Conservation (phyloP, 306 rosid species). For the Vigna radiata region DNA sequence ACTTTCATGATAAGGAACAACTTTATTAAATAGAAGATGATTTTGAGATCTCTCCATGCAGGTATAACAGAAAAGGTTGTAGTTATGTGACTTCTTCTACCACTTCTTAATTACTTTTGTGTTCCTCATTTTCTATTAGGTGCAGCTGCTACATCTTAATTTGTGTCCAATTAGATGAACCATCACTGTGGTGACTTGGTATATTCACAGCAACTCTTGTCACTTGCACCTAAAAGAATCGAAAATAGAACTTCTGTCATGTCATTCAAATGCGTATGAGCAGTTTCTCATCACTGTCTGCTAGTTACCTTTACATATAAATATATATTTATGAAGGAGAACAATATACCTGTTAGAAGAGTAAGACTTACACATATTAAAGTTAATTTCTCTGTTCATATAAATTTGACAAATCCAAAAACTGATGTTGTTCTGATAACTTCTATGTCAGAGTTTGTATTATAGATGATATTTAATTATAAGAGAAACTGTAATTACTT, state of each 20-base stretch:
- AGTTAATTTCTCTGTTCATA: not conserved
- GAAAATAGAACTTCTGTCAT: slow-evolving; percentile 26
- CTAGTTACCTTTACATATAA: not conserved
- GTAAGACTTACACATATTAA: not conserved
- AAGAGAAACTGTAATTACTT: not conserved
- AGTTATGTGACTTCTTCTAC: slow-evolving; percentile 47
- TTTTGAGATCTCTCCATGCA: slow-evolving; percentile 75
- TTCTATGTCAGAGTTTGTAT: too few relatives aligned
- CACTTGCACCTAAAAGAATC: slow-evolving; percentile 54
- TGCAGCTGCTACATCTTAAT: slow-evolving; percentile 71
- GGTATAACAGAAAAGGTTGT: slow-evolving; percentile 47
- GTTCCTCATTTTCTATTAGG: slow-evolving; percentile 39
- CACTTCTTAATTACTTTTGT: slow-evolving; percentile 18
- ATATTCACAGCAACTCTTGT: slow-evolving; percentile 49
- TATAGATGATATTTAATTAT: not conserved
- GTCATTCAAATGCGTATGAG: slow-evolving; percentile 34
- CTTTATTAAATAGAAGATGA: slow-evolving; percentile 59
- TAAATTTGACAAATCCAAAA: not conserved
- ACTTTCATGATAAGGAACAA: slow-evolving; percentile 69
- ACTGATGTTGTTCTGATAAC: not conserved
- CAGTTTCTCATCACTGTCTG: not conserved
- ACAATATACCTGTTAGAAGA: not conserved
- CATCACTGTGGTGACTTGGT: slow-evolving; percentile 51
- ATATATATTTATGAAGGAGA: not conserved
- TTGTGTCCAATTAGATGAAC: slow-evolving; percentile 60